These are phyloP conservation scores for Aspergillus baeticus DNA, from an alignment of 495 filamentous ascomycete species.

Conservation along the genomic window DNA sequence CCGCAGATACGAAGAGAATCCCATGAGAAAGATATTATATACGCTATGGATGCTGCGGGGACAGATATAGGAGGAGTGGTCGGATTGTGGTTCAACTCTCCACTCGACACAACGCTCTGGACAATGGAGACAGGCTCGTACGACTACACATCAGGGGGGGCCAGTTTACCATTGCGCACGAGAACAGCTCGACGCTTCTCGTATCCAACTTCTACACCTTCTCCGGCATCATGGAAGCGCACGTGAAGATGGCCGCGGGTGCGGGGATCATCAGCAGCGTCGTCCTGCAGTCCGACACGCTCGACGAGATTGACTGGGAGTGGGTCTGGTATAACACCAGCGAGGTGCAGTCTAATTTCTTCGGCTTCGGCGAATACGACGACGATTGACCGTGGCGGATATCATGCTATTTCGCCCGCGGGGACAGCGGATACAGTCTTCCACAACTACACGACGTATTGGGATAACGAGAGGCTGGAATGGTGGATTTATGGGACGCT, in stretches of 20 bases:
- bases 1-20: too few relatives aligned
- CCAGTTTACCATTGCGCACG: slow-evolving; percentile 62
- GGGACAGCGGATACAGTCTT: slow-evolving; percentile 58
- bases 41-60: too few relatives aligned
- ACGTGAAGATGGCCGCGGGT: slow-evolving; percentile 63
- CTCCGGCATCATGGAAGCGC: slow-evolving; percentile 68
- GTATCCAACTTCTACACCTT: slow-evolving; percentile 74
- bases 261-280: slow-evolving; percentile 74
- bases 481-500: slow-evolving; percentile 74
- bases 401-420: slow-evolving; percentile 44
- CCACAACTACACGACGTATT: slow-evolving; percentile 78
- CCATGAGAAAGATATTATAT: too few relatives aligned
- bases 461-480: slow-evolving; percentile 68
- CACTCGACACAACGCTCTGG: slow-evolving; percentile 57
- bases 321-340: slow-evolving; percentile 46
- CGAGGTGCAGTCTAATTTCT: slow-evolving; percentile 80
- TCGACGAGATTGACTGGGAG: slow-evolving; percentile 87
- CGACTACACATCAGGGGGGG: slow-evolving; percentile 62
- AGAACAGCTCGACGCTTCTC: slow-evolving; percentile 43
- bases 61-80: too few relatives aligned
- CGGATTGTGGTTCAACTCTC: slow-evolving; percentile 79
- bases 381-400: slow-evolving; percentile 60
- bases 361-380: slow-evolving; percentile 77
- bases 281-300: slow-evolving; percentile 75
- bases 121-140: slow-evolving; percentile 58